Percentiles rank a stretch among this genome's conserved stretches.
Conservation (phyloP, 2,329 filamentous ascomycete genomes). For the Ophiognomonia clavigignenti-juglandacearum region DNA sequence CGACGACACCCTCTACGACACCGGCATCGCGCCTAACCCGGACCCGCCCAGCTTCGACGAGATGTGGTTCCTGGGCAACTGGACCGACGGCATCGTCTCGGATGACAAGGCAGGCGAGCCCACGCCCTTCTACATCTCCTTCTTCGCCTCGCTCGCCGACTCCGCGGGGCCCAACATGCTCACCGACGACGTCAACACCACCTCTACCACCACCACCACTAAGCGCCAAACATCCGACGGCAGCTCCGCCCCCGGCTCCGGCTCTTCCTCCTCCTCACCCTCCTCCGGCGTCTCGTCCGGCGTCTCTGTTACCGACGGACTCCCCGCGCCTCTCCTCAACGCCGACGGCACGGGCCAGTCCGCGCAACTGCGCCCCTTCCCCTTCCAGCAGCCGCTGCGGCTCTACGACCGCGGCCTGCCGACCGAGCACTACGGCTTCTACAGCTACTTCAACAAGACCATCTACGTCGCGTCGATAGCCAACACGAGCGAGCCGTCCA, state of each 20-base stretch:
- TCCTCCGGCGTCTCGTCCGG: too few species aligned
- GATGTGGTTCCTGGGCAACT: slow-evolving; percentile 77
- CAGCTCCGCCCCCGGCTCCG: too few species aligned
- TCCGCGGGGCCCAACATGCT: slow-evolving; percentile 24
- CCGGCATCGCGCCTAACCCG: slow-evolving; percentile 46
- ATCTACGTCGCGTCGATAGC: slow-evolving; percentile 68
- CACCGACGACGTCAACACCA: neutral
- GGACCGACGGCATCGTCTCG: slow-evolving; percentile 68
- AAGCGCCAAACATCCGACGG: too few species aligned
- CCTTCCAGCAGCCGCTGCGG: slow-evolving; percentile 71
- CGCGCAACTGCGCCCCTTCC: slow-evolving; percentile 66
- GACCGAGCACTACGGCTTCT: slow-evolving; percentile 90
- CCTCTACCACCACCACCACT: too few species aligned
- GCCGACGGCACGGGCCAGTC: slow-evolving; percentile 68
- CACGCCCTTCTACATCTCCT: slow-evolving; percentile 82
- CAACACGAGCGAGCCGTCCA: slow-evolving; percentile 36
- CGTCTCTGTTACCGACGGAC: slow-evolving; percentile 45
- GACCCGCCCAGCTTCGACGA: slow-evolving; percentile 60
- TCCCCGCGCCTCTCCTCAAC: slow-evolving; percentile 60
- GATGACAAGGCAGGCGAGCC: slow-evolving; percentile 70
- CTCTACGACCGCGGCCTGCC: slow-evolving; percentile 77
- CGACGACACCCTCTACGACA: slow-evolving; percentile 12
- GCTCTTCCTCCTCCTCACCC: too few species aligned
- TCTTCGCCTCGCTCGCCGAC: slow-evolving; percentile 47
- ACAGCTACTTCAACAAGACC: slow-evolving; percentile 83